Evolutionary conservation across 2,329 filamentous ascomycete species (phyloP).

Genomic region (Falciphora oryzae): DNA sequence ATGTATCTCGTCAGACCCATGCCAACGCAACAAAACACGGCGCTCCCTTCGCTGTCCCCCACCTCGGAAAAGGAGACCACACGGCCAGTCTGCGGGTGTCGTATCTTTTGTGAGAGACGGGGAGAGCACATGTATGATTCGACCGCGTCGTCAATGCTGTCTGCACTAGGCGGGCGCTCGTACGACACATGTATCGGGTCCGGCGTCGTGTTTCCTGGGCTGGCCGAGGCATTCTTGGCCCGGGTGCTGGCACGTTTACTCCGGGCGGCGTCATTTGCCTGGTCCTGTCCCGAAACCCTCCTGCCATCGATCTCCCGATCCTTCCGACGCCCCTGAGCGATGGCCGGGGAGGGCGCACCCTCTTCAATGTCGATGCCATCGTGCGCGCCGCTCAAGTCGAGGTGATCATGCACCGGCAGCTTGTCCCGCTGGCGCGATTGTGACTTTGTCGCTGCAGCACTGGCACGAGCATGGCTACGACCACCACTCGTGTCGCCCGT

Average conservation of each 20-base stretch:
- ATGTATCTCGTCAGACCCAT: conserved; percentile 97
- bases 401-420: too few relatives aligned
- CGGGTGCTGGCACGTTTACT: too few relatives aligned
- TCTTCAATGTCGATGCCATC: conserved; percentile 44
- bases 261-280: conserved; percentile 27
- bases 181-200: conserved; percentile 43
- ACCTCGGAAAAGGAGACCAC: conserved; percentile 96
- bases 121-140: conserved; percentile 78
- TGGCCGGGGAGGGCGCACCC: conserved; percentile 63
- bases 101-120: conserved; percentile 80
- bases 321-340: conserved; percentile 54
- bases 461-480: too few relatives aligned
- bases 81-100: conserved; percentile 78
- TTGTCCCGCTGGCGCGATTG: too few relatives aligned
- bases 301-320: conserved; percentile 40
- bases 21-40: conserved; percentile 92
- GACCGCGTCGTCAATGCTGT: conserved; percentile 86
- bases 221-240: too few relatives aligned
- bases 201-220: conserved; percentile 11
- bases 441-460: too few relatives aligned
- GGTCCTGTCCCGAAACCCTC: conserved; percentile 44
- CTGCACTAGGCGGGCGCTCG: conserved; percentile 70
- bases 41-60: conserved; percentile 83
- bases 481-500: too few relatives aligned
- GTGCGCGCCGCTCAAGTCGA: too few relatives aligned